Conservation (phyloP, 2,329 filamentous ascomycete species). For the Colletotrichum karsti region DNA sequence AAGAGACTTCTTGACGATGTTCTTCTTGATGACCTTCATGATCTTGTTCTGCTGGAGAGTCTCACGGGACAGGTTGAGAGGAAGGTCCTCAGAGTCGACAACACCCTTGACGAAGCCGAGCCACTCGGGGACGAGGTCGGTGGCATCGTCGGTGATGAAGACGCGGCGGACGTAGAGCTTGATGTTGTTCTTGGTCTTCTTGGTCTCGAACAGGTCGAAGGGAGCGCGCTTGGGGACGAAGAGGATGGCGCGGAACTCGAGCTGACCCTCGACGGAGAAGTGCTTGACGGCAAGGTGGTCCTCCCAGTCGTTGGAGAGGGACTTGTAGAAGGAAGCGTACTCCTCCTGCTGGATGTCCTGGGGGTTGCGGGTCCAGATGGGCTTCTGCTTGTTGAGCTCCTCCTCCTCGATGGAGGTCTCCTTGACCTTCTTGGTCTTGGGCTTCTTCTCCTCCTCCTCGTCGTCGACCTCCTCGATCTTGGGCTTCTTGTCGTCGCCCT, state of each 20-base stretch:
- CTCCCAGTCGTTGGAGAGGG: conserved; percentile 99
- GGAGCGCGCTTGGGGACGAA: conserved; percentile 99
- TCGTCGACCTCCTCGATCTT: conserved; percentile 94
- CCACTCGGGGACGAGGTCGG: conserved; percentile 99
- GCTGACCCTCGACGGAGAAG: conserved; percentile 99
- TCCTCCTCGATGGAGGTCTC: conserved; percentile 99
- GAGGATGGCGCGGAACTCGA: conserved; percentile 99
- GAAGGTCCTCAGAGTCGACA: conserved; percentile 99
- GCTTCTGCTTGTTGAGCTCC: conserved; percentile 99
- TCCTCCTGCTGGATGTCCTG: conserved; percentile 95
- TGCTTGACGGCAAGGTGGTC: conserved; percentile 99
- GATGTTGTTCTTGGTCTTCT: conserved; percentile 99
- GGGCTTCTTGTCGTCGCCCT: conserved; percentile 90
- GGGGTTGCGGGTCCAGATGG: conserved; percentile 99
- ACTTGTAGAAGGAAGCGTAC: conserved; percentile 99
- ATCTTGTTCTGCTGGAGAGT: conserved; percentile 99
- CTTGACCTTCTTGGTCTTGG: conserved; percentile 99
- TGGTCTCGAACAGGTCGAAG: conserved; percentile 99
- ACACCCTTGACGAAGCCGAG: conserved; percentile 99
- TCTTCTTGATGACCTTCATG: conserved; percentile 99
- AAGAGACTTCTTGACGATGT: conserved; percentile 99
- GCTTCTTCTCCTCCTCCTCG: conserved; percentile 89
- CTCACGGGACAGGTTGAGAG: conserved; percentile 99
- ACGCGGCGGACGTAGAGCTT: conserved; percentile 99
- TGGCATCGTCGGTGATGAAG: conserved; percentile 99